Base-by-base conservation (phyloP, 169 alveolate genomes). In the Babesia bigemina region DNA sequence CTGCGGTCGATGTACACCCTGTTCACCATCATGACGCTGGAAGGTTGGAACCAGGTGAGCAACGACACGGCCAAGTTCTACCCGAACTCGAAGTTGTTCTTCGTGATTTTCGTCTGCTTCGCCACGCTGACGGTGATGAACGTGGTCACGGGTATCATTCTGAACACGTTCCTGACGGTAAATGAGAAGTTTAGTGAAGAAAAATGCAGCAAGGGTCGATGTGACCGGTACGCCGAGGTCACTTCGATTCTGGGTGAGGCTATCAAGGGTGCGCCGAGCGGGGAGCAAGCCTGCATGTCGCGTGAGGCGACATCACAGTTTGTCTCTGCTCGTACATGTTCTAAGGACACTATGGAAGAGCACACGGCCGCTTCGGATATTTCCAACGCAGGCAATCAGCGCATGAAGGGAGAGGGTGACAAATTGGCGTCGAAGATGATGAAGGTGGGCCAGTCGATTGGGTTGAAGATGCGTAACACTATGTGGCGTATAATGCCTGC, bases 11-110 rank as follows among this genome's bases (percentile, higher is more conserved):
- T 86, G 92, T 86, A 78, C 48, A 86, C 92, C 4, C 77, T 86
- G 45, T 86, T 86, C 69, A 86, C 92, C 33, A 83, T 86, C 16
- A 57, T 84, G 59, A 86, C 92, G 50, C 86, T 86, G 22, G 92
- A 86, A 70, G 92, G 92, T 21, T 86, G 92, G 92, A 86, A 86
- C 69, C 90, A 84, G 24, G 87, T 86, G 45, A 81, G 90, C 63
- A 74, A 71, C 47, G 63, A 76, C 28, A 86, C 92, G 2, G 92
- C 91, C 28, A 82, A 48, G 48, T 47, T 56, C 52, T 84, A 86
- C 55, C 92, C 92, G 17, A 61, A 72, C 59, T 63, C 84, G 42
- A 76, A 84, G 57, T 26, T 86, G 2, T 86, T 86, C 59, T 84
- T 86, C 79, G 92, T 86, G 48, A 33, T 65, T 21, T 86, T 77